Evolutionary conservation across 169 alveolate species (phyloP).

Genomic region (Cryptosporidium tyzzeri): DNA sequence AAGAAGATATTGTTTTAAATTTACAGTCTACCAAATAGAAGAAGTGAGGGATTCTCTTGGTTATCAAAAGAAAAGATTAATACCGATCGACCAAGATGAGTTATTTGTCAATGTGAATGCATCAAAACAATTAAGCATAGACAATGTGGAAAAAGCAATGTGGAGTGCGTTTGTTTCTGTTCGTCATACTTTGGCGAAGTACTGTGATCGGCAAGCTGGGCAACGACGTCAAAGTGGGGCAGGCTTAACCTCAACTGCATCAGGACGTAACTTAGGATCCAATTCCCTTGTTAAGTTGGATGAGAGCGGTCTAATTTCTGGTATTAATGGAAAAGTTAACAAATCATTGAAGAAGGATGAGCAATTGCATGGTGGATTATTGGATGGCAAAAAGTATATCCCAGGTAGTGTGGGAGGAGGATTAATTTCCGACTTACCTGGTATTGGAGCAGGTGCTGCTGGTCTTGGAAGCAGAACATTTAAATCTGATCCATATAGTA

Average conservation of each 20-base stretch:
- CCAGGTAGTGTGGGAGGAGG: neutral
- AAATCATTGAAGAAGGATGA: slow-evolving; percentile 60
- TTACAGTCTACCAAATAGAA: slow-evolving; percentile 69
- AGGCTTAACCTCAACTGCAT: neutral
- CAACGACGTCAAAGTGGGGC: slow-evolving; percentile 57
- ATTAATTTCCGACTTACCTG: slow-evolving; percentile 5
- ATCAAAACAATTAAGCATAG: slow-evolving; percentile 60
- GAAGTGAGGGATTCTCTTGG: slow-evolving; percentile 71
- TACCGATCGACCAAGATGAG: slow-evolving; percentile 73
- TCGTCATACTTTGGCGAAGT: slow-evolving; percentile 65
- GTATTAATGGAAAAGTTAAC: neutral
- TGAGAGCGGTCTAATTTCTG: slow-evolving; percentile 13
- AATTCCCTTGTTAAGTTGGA: slow-evolving; percentile 18
- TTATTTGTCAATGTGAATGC: slow-evolving; percentile 75
- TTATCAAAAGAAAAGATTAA: slow-evolving; percentile 58
- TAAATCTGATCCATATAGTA: slow-evolving; percentile 48
- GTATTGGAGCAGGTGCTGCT: neutral
- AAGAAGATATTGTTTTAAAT: slow-evolving; percentile 68
- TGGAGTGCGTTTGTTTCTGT: slow-evolving; percentile 77
- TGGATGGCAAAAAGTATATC: slow-evolving; percentile 6
- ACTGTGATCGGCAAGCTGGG: slow-evolving; percentile 76
- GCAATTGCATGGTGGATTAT: neutral
- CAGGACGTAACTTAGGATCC: neutral
- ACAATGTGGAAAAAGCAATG: slow-evolving; percentile 68
- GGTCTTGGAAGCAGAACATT: neutral